phyloP scores from a whole-genome alignment of 2,329 filamentous ascomycete species.

The Diaporthe citriasiana region DNA sequence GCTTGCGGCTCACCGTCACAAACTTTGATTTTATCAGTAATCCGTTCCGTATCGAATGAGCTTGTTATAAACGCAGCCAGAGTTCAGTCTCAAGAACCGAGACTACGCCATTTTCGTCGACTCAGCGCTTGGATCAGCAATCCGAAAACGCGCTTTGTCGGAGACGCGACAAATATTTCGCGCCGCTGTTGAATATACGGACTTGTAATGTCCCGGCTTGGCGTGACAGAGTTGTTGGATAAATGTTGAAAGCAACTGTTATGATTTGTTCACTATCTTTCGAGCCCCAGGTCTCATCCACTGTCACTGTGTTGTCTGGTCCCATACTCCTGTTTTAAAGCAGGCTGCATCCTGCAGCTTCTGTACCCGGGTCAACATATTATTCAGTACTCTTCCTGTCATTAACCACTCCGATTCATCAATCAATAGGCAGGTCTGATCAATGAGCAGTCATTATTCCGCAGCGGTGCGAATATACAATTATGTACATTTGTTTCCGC shows the following conservation, averaged over 20 bases:
- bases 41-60: not conserved
- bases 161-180: not conserved
- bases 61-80: not conserved
- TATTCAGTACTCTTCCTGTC: too few species aligned
- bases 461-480: not conserved
- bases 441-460: not conserved
- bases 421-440: not conserved
- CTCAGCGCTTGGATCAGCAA: not conserved
- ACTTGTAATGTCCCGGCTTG: not conserved
- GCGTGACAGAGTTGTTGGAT: not conserved
- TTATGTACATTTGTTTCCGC: not conserved
- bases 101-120: not conserved
- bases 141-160: not conserved
- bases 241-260: not conserved
- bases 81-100: not conserved
- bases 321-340: too few species aligned
- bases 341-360: too few species aligned
- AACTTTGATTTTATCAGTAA: not conserved
- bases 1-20: not conserved
- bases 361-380: too few species aligned
- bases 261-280: not conserved
- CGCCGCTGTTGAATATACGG: not conserved
- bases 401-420: not conserved
- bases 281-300: not conserved
- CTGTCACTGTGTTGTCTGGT: not conserved